Evolutionary conservation across 306 rosid species (phyloP).

Genomic region (Cyamopsis tetragonoloba): DNA sequence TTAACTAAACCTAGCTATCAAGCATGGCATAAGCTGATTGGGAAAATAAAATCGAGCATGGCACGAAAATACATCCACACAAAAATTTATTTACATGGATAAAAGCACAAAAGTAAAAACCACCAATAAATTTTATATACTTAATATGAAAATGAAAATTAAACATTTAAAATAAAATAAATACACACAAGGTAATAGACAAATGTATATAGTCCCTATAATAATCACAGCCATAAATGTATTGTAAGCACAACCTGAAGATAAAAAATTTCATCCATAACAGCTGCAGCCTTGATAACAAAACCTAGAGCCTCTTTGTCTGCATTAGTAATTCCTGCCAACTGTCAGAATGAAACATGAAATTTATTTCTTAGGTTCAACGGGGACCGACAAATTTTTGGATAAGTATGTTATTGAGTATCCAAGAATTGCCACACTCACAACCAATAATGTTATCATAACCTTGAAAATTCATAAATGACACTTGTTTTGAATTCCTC

Average conservation of each 20-base stretch:
- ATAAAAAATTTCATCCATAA: constrained; percentile 78
- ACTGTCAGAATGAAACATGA: constrained; percentile 40
- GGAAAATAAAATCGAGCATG: no score
- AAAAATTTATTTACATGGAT: constrained; percentile 14
- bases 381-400: background rate
- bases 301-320: constrained; percentile 68
- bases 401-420: background rate
- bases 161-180: constrained; percentile 2
- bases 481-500: background rate
- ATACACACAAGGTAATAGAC: background rate
- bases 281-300: constrained; percentile 69
- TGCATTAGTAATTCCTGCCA: constrained; percentile 62
- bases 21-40: no score
- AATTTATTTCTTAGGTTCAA: constrained; percentile 1
- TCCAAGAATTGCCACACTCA: constrained; percentile 2
- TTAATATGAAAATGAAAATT: background rate
- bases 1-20: constrained; percentile 2
- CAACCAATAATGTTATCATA: constrained; percentile 6
- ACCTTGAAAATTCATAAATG: constrained; percentile 12
- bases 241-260: constrained; percentile 56
- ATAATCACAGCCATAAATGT: background rate
- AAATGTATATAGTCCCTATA: background rate
- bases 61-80: constrained; percentile 18
- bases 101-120: constrained; percentile 8
- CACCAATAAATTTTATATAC: constrained; percentile 3